Percentiles rank a stretch among this genome's conserved stretches.
Conservation (phyloP, 371 early-diverging fungal species). For the Mucor indicus region DNA sequence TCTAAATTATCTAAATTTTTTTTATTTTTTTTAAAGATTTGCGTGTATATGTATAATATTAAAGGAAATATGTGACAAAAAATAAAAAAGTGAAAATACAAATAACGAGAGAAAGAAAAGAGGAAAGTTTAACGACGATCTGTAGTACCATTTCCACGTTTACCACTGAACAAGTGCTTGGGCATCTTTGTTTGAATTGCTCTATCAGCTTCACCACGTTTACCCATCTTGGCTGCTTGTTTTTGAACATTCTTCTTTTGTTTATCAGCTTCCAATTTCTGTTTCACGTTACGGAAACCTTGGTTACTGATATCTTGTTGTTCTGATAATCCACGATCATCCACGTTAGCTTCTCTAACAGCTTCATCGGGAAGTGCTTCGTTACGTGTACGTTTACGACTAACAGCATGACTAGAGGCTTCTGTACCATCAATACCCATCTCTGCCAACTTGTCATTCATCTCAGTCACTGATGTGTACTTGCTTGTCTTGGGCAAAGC, state of each 20-base stretch:
- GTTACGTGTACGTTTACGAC: constrained; percentile 71
- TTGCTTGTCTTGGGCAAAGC: constrained; percentile 56
- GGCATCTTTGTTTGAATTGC: constrained; percentile 88
- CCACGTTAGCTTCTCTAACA: constrained; percentile 51
- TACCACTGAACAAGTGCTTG: constrained; percentile 96
- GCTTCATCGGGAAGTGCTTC: constrained; percentile 68
- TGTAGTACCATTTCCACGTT: constrained; percentile 78
- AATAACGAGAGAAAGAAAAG: background rate
- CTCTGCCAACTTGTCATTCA: constrained; percentile 56
- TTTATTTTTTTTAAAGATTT: background rate
- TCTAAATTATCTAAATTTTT: background rate
- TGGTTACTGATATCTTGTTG: constrained; percentile 66
- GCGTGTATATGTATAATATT: background rate
- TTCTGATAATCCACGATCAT: constrained; percentile 46
- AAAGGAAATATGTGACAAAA: too few species aligned
- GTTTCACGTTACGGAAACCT: constrained; percentile 77
- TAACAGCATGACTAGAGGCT: constrained; percentile 38
- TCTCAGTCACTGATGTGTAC: constrained; percentile 48
- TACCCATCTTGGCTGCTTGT: constrained; percentile 73
- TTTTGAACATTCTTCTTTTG: constrained; percentile 72
- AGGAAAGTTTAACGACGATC: constrained; percentile 76
- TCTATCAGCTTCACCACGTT: constrained; percentile 93
- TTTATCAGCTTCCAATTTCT: constrained; percentile 72
- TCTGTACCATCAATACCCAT: constrained; percentile 61
- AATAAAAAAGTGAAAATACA: background rate